A percentile compares a stretch with the other conserved stretches of the same genome.
Evolutionary conservation across 257 asterid genomes (phyloP).

Genomic region (Sherardia arvensis): DNA sequence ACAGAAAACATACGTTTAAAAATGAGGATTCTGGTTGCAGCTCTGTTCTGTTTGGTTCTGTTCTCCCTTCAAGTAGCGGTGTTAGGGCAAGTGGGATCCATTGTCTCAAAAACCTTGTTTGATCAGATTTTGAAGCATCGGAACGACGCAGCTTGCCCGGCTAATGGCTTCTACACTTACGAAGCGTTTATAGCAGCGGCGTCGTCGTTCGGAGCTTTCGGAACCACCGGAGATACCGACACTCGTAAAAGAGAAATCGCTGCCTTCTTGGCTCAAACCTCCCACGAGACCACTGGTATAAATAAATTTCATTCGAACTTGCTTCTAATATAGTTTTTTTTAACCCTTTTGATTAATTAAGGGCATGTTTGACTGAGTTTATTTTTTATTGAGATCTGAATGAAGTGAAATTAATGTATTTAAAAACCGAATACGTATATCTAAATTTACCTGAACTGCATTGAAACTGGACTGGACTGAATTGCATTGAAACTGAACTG

Average conservation of each 20-base stretch:
- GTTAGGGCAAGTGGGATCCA: constrained; percentile 17
- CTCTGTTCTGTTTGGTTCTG: background rate
- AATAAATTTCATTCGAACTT: too few species aligned
- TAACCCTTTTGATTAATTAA: too few species aligned
- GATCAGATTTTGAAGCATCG: constrained; percentile 24
- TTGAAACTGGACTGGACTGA: too few species aligned
- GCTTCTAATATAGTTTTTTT: too few species aligned
- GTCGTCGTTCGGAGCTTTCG: constrained; percentile 19
- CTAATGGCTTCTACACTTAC: constrained; percentile 26
- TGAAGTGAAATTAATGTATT: too few species aligned
- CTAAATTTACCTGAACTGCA: too few species aligned
- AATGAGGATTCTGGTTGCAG: constrained; percentile 10
- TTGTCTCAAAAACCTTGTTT: constrained; percentile 11
- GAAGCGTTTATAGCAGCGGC: constrained; percentile 26
- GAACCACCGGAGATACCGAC: constrained; percentile 21
- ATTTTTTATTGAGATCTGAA: too few species aligned
- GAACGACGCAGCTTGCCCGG: constrained; percentile 23
- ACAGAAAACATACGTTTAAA: background rate
- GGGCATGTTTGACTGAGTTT: too few species aligned
- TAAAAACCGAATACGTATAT: too few species aligned
- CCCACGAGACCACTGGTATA: constrained; percentile 23
- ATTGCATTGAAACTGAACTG: too few species aligned
- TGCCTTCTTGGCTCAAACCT: constrained; percentile 31
- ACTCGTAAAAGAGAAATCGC: constrained; percentile 27
- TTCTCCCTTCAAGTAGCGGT: constrained; percentile 7